Percentiles rank a stretch among this genome's conserved stretches.
phyloP scores from a whole-genome alignment of 2,329 filamentous ascomycete species.

The Monosporascus sp. region DNA sequence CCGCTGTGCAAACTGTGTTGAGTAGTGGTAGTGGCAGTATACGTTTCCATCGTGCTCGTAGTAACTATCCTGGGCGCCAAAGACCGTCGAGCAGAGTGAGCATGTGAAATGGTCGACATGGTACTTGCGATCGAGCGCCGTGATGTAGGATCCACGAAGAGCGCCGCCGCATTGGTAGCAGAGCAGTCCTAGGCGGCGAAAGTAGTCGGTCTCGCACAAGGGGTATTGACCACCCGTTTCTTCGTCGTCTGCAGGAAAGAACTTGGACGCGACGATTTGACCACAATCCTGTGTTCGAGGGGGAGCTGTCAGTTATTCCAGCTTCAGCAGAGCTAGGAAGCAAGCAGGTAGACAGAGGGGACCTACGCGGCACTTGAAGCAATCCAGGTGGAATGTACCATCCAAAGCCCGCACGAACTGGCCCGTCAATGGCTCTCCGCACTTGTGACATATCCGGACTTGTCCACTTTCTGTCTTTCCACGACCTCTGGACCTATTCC shows the following conservation, averaged over 20 bases:
- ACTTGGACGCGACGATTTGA: conserved; percentile 96
- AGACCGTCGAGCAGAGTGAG: conserved; percentile 94
- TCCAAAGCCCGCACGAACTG: conserved; percentile 94
- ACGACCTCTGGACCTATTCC: conserved; percentile 49
- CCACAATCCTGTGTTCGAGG: conserved; percentile 70
- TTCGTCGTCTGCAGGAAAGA: conserved; percentile 94
- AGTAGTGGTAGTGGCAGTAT: conserved; percentile 98
- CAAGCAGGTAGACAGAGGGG: conserved; percentile 5
- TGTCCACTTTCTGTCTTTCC: conserved; percentile 54
- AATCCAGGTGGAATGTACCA: conserved; percentile 93
- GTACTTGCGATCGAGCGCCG: conserved; percentile 94
- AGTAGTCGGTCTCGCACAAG: conserved; percentile 97
- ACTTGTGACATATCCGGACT: conserved; percentile 75
- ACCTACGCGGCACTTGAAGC: conserved; percentile 92
- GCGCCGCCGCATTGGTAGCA: conserved; percentile 91
- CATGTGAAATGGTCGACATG: conserved; percentile 99
- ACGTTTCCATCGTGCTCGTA: conserved; percentile 96
- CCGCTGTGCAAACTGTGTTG: conserved; percentile 90
- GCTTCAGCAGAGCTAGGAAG: conserved; percentile 1
- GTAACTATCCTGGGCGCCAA: conserved; percentile 96
- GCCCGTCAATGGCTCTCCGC: conserved; percentile 78
- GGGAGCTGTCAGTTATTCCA: conserved; percentile 11
- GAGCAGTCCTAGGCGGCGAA: conserved; percentile 81
- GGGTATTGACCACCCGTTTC: conserved; percentile 83
- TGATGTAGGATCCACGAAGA: conserved; percentile 94